A percentile compares a stretch with the other conserved stretches of the same genome.
Conservation (phyloP, 345 rosid genomes). For the Abelmoschus esculentus region DNA sequence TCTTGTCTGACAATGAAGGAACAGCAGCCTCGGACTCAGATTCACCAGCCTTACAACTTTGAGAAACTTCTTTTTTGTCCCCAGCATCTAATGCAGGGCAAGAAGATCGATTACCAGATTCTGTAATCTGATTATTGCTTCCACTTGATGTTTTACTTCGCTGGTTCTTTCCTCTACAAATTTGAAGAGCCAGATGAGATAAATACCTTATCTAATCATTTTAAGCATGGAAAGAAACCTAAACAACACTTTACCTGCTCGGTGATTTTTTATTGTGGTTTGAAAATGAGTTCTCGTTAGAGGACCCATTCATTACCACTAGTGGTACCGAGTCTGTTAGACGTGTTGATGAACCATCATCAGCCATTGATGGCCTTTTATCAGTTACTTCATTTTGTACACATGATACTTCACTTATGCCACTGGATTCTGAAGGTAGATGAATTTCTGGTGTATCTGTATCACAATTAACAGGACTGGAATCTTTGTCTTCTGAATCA, state of each 20-base stretch:
- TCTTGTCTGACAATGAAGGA: constrained; percentile 25
- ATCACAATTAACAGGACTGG: constrained; percentile 72
- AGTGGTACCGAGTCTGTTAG: constrained; percentile 72
- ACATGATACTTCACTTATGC: constrained; percentile 40
- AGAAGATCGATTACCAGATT: constrained; percentile 38
- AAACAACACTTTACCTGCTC: constrained; percentile 38
- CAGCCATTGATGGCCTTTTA: constrained; percentile 49
- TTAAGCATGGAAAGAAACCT: not conserved
- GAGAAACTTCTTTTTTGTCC: constrained; percentile 39
- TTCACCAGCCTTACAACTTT: constrained; percentile 35
- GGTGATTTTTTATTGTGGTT: constrained; percentile 39
- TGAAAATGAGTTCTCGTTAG: constrained; percentile 38
- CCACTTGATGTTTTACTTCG: constrained; percentile 37
- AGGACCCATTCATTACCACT: constrained; percentile 47
- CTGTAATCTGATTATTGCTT: constrained; percentile 33
- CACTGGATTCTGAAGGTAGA: constrained; percentile 49
- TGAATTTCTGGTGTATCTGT: constrained; percentile 66
- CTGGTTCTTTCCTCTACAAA: constrained; percentile 46
- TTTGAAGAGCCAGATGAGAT: constrained; percentile 11
- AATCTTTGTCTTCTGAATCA: constrained; percentile 78
- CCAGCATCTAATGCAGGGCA: constrained; percentile 32
- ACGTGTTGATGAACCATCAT: constrained; percentile 90
- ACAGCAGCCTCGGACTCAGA: constrained; percentile 35
- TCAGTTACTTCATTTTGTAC: constrained; percentile 56
- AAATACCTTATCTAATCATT: constrained; percentile 3